These are phyloP conservation scores for Crithidia fasciculata DNA, from an alignment of 208 protist species.

Conservation along the genomic window DNA sequence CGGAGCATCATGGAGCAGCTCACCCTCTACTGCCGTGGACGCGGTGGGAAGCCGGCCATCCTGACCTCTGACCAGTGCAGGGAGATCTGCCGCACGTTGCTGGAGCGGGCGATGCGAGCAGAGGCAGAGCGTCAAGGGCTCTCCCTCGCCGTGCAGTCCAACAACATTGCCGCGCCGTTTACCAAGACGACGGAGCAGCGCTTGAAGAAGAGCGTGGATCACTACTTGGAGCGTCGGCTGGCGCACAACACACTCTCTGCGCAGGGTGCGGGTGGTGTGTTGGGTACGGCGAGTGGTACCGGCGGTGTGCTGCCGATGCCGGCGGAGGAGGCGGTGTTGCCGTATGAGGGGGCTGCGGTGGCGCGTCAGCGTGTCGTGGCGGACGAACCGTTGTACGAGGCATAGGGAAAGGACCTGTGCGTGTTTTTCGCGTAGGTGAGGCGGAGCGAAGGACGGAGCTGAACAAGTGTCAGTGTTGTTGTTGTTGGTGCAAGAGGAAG, in stretches of 20 bases:
- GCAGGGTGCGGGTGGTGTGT: background rate
- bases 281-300: background rate
- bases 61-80: constrained; percentile 62
- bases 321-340: background rate
- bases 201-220: constrained; percentile 79
- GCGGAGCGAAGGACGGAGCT: background rate
- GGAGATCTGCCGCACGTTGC: constrained; percentile 56
- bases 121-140: constrained; percentile 60
- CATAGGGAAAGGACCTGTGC: constrained; percentile 18
- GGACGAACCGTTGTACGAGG: constrained; percentile 59
- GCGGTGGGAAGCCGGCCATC: constrained; percentile 56
- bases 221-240: constrained; percentile 76
- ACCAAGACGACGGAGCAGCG: constrained; percentile 57
- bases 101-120: constrained; percentile 71
- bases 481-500: too few relatives aligned
- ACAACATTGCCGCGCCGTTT: constrained; percentile 46
- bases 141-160: constrained; percentile 69
- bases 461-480: background rate
- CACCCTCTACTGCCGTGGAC: constrained; percentile 68
- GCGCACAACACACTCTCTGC: constrained; percentile 7
- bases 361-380: constrained; percentile 33
- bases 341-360: constrained; percentile 10
- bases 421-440: background rate
- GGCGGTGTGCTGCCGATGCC: constrained; percentile 10
- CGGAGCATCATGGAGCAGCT: constrained; percentile 81